A percentile compares a stretch with the other conserved stretches of the same genome.
phyloP scores from a whole-genome alignment of 2,329 filamentous ascomycete species.

The Tolypocladium ovalisporum region DNA sequence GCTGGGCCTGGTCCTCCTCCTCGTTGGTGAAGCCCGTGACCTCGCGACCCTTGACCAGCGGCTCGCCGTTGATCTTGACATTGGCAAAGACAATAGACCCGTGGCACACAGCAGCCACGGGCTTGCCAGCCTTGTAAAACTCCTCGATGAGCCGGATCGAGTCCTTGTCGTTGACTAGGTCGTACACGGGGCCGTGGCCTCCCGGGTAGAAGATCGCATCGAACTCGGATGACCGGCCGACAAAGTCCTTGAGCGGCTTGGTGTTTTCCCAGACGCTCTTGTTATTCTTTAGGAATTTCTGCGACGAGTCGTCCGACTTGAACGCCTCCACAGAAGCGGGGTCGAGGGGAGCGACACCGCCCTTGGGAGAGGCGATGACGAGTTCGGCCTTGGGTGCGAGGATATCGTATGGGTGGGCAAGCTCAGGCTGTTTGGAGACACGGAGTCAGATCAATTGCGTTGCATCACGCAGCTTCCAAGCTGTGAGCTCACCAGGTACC shows the following conservation, averaged over 20 bases:
- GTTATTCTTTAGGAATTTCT: slow-evolving; percentile 45
- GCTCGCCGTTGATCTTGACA: slow-evolving; percentile 41
- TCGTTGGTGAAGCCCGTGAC: slow-evolving; percentile 55
- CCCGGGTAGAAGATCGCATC: slow-evolving; percentile 50
- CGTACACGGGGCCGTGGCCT: slow-evolving; percentile 56
- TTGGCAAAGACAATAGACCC: slow-evolving; percentile 52
- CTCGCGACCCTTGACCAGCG: slow-evolving; percentile 42
- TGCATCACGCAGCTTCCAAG: neutral
- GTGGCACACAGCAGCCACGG: slow-evolving; percentile 59
- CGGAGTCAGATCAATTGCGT: neutral
- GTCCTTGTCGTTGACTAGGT: slow-evolving; percentile 45
- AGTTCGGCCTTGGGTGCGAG: slow-evolving; percentile 43
- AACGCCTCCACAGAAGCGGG: slow-evolving; percentile 43
- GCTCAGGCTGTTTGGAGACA: slow-evolving; percentile 36
- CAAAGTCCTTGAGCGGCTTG: slow-evolving; percentile 41
- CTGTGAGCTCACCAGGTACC: slow-evolving; percentile 48
- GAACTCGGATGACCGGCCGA: slow-evolving; percentile 47
- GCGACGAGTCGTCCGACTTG: slow-evolving; percentile 39
- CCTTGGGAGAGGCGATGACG: slow-evolving; percentile 49
- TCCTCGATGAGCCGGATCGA: slow-evolving; percentile 50
- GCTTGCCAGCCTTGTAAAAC: slow-evolving; percentile 50
- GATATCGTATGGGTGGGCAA: slow-evolving; percentile 53
- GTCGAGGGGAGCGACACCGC: slow-evolving; percentile 52
- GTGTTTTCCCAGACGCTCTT: slow-evolving; percentile 54
- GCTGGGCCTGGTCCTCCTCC: slow-evolving; percentile 35